These are phyloP conservation scores for Mycena rebaudengoi DNA, from an alignment of 768 basidiomycete genomes.

Conservation along the genomic window DNA sequence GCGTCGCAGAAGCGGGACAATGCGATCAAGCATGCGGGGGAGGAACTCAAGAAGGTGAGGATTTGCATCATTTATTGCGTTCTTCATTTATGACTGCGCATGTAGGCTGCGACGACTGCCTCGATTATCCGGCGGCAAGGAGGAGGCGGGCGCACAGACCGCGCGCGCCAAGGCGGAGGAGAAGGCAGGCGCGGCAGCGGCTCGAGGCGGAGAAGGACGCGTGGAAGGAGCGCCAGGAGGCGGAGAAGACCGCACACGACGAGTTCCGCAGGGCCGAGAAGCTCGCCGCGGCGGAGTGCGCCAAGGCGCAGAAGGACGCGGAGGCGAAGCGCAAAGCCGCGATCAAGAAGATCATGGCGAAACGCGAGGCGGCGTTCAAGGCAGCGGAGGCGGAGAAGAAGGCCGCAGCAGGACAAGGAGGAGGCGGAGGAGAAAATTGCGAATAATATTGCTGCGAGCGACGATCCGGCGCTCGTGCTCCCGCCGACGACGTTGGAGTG, in stretches of 20 bases:
- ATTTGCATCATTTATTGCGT: not conserved
- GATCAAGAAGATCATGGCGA: not conserved
- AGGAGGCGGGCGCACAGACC: constrained; percentile 7
- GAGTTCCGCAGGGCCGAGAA: constrained; percentile 11
- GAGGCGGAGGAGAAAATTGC: not conserved
- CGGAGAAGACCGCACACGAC: constrained; percentile 1
- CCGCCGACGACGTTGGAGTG: not conserved
- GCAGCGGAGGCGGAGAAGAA: not conserved
- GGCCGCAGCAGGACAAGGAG: not conserved
- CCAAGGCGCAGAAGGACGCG: constrained; percentile 11
- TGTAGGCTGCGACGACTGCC: constrained; percentile 14
- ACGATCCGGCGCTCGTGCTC: not conserved
- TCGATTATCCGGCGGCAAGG: constrained; percentile 20
- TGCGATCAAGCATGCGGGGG: constrained; percentile 16
- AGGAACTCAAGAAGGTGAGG: constrained; percentile 13
- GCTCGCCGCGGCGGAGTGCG: constrained; percentile 1
- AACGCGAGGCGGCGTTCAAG: not conserved
- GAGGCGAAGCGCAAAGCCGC: constrained; percentile 8
- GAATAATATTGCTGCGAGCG: not conserved
- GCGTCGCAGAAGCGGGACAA: constrained; percentile 22
- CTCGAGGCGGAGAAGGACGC: constrained; percentile 14
- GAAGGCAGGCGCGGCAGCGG: not conserved
- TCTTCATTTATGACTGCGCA: not conserved
- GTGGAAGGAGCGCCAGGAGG: constrained; percentile 17
- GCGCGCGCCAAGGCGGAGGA: constrained; percentile 19